Percentiles rank a stretch among this genome's conserved stretches.
These are phyloP conservation scores for Ganoderma boninense DNA, from an alignment of 1,284 basidiomycete genomes.

Conservation along the genomic window DNA sequence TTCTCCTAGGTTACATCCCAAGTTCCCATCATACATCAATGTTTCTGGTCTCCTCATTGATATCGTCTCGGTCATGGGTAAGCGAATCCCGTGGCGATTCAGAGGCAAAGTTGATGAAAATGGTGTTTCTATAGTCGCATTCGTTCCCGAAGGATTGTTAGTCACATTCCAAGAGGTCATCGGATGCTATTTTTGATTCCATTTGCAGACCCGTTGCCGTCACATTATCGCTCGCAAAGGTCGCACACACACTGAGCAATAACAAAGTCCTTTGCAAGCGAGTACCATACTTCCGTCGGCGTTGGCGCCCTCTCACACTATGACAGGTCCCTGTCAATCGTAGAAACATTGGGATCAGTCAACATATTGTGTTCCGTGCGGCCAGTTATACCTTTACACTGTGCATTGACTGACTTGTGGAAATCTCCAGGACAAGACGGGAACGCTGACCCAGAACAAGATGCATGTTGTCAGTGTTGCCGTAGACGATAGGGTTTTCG, in stretches of 20 bases:
- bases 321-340: conserved; percentile 35
- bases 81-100: background rate
- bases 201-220: conserved; percentile 50
- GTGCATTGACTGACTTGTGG: background rate
- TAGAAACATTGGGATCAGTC: conserved; percentile 60
- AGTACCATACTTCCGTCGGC: background rate
- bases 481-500: conserved; percentile 51
- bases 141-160: conserved; percentile 59
- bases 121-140: conserved; percentile 52
- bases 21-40: conserved; percentile 64
- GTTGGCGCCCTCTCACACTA: background rate
- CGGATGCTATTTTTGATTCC: background rate
- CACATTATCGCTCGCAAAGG: conserved; percentile 52
- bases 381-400: background rate
- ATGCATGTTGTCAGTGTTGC: conserved; percentile 51
- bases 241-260: conserved; percentile 60
- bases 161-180: conserved; percentile 9
- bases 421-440: conserved; percentile 48
- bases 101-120: too few species aligned
- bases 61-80: conserved; percentile 60
- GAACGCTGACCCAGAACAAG: conserved; percentile 60
- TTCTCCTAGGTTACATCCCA: conserved; percentile 41
- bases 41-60: conserved; percentile 64
- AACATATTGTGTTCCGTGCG: conserved; percentile 50
- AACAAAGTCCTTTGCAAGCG: conserved; percentile 68